Conservation (phyloP, 208 protist genomes). For the Leishmania turanica region DNA sequence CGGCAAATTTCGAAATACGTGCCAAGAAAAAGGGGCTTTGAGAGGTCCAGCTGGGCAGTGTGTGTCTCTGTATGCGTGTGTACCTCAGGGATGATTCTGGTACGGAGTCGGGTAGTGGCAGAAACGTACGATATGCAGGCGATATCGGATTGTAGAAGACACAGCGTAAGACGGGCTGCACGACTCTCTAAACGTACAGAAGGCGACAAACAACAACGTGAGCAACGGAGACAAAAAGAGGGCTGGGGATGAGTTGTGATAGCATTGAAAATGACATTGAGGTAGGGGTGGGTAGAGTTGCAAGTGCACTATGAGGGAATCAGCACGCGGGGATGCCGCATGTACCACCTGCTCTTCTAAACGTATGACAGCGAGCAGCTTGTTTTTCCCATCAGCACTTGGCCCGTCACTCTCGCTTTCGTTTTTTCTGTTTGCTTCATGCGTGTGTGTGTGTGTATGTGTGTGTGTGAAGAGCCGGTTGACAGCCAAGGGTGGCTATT, state of each 20-base stretch:
- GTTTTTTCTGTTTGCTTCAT: background rate
- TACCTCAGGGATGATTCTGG: too few relatives aligned
- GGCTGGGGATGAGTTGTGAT: background rate
- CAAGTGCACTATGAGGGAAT: background rate
- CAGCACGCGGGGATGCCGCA: background rate
- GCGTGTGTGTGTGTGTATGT: background rate
- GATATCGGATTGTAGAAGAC: background rate
- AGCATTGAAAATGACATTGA: background rate
- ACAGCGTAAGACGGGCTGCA: background rate
- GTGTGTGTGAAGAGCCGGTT: background rate
- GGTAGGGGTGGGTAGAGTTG: background rate
- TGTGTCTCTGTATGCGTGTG: background rate
- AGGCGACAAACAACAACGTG: background rate
- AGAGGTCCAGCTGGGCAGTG: background rate
- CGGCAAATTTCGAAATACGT: background rate
- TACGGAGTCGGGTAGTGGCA: background rate
- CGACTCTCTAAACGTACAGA: background rate
- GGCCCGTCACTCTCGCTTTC: background rate
- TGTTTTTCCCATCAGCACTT: background rate
- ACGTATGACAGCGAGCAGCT: background rate
- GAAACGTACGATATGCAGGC: background rate
- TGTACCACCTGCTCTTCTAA: background rate
- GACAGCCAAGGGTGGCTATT: background rate
- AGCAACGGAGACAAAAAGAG: background rate
- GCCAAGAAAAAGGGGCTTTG: background rate